Percentiles rank a stretch among this genome's conserved stretches.
phyloP scores from a whole-genome alignment of 441 rosid species.

The Jatropha multifida region DNA sequence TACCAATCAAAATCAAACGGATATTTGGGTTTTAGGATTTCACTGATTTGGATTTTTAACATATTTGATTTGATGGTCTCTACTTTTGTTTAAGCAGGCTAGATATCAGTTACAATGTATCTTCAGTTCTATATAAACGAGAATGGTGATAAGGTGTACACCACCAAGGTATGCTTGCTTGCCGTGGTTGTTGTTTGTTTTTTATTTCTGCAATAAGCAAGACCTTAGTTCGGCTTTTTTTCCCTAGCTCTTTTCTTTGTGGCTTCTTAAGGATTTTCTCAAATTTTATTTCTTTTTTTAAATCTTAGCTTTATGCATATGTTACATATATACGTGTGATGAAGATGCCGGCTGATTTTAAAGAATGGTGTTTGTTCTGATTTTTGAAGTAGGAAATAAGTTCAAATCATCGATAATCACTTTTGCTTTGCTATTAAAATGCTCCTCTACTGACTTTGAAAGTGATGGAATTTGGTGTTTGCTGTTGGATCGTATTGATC shows the following conservation, averaged over 20 bases:
- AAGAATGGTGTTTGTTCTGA: background rate
- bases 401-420: background rate
- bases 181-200: background rate
- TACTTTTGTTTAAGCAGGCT: background rate
- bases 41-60: background rate
- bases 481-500: background rate
- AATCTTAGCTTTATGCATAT: background rate
- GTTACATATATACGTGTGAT: background rate
- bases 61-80: background rate
- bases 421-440: background rate
- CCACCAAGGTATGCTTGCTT: slow-evolving; percentile 67
- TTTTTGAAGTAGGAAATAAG: background rate
- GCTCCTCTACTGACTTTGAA: background rate
- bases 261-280: background rate
- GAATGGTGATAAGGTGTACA: slow-evolving; percentile 94
- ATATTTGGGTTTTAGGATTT: background rate
- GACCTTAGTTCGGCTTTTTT: background rate
- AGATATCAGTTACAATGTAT: slow-evolving; percentile 46
- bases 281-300: background rate
- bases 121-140: slow-evolving; percentile 96
- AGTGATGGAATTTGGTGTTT: background rate
- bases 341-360: background rate
- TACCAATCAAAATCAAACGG: background rate
- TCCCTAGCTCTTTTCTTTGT: background rate
- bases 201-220: background rate